These are phyloP conservation scores for Ophiocordyceps unilateralis DNA, from an alignment of 2,329 filamentous ascomycete genomes.

Conservation along the genomic window DNA sequence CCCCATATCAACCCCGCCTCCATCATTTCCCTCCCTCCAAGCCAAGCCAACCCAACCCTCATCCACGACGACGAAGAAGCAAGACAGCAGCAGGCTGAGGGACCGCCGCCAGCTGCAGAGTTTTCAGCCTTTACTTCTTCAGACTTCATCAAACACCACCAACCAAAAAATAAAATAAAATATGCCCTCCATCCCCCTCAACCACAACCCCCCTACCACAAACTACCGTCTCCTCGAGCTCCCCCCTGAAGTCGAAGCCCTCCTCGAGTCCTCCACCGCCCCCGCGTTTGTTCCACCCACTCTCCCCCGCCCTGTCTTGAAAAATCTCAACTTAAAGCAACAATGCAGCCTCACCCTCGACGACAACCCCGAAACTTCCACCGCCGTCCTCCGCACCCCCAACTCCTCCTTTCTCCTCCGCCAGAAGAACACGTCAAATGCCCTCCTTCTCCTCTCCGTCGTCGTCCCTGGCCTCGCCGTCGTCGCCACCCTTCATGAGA, in stretches of 20 bases:
- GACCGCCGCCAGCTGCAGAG: too few species aligned
- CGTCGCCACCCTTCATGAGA: constrained; percentile 42
- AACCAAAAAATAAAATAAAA: too few species aligned
- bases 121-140: too few species aligned
- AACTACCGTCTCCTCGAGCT: constrained; percentile 46
- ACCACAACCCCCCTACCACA: constrained; percentile 27
- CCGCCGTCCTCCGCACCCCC: constrained; percentile 33
- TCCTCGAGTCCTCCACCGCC: constrained; percentile 35
- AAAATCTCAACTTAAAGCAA: too few species aligned
- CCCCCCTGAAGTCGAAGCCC: constrained; percentile 36
- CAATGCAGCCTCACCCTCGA: constrained; percentile 32
- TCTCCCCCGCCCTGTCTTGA: background rate
- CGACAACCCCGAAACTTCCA: constrained; percentile 22
- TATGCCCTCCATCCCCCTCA: constrained; percentile 23
- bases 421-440: constrained; percentile 52
- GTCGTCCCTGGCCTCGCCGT: constrained; percentile 23
- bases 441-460: constrained; percentile 36
- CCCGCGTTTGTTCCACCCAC: constrained; percentile 26
- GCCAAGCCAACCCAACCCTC: too few species aligned
- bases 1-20: too few species aligned
- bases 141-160: too few species aligned
- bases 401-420: constrained; percentile 38
- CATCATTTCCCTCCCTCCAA: too few species aligned
- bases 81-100: too few species aligned
- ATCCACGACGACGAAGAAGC: too few species aligned